Percentiles rank a stretch among this genome's conserved stretches.
These are phyloP conservation scores for Starmerella bombi DNA, from an alignment of 805 yeast genomes.

Conservation along the genomic window DNA sequence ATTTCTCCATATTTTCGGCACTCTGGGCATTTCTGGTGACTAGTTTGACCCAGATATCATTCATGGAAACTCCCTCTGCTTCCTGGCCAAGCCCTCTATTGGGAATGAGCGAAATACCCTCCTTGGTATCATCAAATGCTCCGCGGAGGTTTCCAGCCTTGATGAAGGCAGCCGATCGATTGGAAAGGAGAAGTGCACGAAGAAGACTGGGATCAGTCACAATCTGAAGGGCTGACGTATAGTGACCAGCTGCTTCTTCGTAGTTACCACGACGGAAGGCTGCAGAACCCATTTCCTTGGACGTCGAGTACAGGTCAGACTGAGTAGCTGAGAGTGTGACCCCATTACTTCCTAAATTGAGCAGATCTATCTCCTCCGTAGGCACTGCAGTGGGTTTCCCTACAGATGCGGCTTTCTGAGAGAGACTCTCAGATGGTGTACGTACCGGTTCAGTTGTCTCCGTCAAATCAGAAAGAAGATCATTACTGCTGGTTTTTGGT, in stretches of 20 bases:
- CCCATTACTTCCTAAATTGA: slow-evolving; percentile 12
- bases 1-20: slow-evolving; percentile 64
- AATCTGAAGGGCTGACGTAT: slow-evolving; percentile 40
- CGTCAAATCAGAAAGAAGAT: background rate
- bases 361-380: slow-evolving; percentile 12
- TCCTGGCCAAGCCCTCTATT: slow-evolving; percentile 22
- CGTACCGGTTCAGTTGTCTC: background rate
- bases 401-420: background rate
- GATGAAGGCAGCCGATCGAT: slow-evolving; percentile 52
- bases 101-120: slow-evolving; percentile 34
- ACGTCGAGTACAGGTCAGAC: slow-evolving; percentile 23
- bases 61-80: slow-evolving; percentile 41
- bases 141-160: slow-evolving; percentile 58
- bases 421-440: too few relatives aligned
- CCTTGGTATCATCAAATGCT: slow-evolving; percentile 36
- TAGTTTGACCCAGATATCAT: slow-evolving; percentile 63
- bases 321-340: slow-evolving; percentile 22
- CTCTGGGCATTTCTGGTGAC: slow-evolving; percentile 67
- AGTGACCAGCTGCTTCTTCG: slow-evolving; percentile 46
- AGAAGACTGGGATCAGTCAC: slow-evolving; percentile 55
- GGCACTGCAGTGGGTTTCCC: background rate
- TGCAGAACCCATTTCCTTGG: slow-evolving; percentile 39
- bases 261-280: slow-evolving; percentile 77
- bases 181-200: slow-evolving; percentile 57
- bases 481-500: background rate